Evolutionary conservation across 208 protist species (phyloP).

Genomic region (Leptomonas seymouri): DNA sequence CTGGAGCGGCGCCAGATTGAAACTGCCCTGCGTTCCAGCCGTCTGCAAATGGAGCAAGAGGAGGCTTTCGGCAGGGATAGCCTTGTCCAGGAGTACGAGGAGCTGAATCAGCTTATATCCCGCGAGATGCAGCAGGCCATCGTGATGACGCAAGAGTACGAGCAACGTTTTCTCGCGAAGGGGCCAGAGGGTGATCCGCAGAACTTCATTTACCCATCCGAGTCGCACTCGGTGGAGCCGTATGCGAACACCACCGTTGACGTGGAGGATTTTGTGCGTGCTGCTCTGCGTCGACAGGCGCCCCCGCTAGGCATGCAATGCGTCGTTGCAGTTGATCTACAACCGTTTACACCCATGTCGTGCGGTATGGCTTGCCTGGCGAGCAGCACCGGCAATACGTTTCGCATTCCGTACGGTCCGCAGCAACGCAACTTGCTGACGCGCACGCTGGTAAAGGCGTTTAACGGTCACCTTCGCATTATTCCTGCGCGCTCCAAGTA

Average conservation of each 20-base stretch:
- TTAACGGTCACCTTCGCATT: slow-evolving; percentile 70
- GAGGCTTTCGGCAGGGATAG: slow-evolving; percentile 42
- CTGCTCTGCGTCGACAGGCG: slow-evolving; percentile 57
- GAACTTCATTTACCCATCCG: slow-evolving; percentile 66
- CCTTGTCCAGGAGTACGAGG: slow-evolving; percentile 62
- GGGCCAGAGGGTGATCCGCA: slow-evolving; percentile 26
- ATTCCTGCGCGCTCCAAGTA: slow-evolving; percentile 67
- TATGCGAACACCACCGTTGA: slow-evolving; percentile 62
- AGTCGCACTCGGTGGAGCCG: slow-evolving; percentile 66
- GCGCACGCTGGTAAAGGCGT: slow-evolving; percentile 60
- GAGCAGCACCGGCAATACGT: slow-evolving; percentile 82
- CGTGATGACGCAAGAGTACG: slow-evolving; percentile 62
- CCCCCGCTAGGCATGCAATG: slow-evolving; percentile 70
- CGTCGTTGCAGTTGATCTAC: slow-evolving; percentile 80
- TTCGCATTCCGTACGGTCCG: slow-evolving; percentile 74
- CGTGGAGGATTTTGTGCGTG: slow-evolving; percentile 69
- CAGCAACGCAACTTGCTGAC: slow-evolving; percentile 73
- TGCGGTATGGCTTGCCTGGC: slow-evolving; percentile 72
- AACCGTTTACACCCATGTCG: slow-evolving; percentile 70
- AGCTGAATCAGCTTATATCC: slow-evolving; percentile 56
- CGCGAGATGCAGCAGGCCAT: slow-evolving; percentile 65
- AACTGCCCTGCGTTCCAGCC: slow-evolving; percentile 40
- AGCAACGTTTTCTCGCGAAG: slow-evolving; percentile 56
- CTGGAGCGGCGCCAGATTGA: slow-evolving; percentile 60
- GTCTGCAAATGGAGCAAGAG: slow-evolving; percentile 64